Base-by-base conservation (phyloP, 2,329 filamentous ascomycete species). In the Ceratocystis lukuohia region DNA sequence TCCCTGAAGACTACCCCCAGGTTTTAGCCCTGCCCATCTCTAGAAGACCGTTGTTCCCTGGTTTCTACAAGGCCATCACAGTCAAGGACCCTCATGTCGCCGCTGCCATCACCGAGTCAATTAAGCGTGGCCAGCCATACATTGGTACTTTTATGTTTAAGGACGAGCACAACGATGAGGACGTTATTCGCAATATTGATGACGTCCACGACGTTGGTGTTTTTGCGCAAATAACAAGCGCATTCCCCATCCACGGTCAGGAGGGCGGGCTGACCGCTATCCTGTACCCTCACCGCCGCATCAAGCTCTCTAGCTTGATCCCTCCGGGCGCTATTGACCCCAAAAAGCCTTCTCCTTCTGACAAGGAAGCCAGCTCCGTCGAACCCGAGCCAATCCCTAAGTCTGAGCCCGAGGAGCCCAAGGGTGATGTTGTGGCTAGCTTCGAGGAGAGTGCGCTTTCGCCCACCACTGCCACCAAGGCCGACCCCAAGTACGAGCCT, bases 31-130 rank as follows among this genome's bases (percentile, higher is more conserved):
- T 99, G 66, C 94, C 94, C 6, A 96, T 99, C 72, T 89, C 91
- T 33, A 91, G 95, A 75, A 84, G 94, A 65, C 94, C 94, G 10
- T 79, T 99, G 12, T 99, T 97, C 76, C 94, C 94, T 0, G 94
- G 94, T 1, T 99, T 97, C 77, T 99, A 99, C 80, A 99, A 99
- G 77, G 93, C 94, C 8, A 94, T 99, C 71, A 99, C 93, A 2
- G 96, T 99, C 71, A 88, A 90, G 74, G 91, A 99, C 73, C 89
- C 89, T 20, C 89, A 94, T 71, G 94, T 99, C 45, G 88, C 92
- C 15, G 86, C 87, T 48, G 94, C 94, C 25, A 96, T 99, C 70
- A 88, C 92, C 67, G 95, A 99, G 74, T 94, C 96, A 82, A 90
- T 97, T 74, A 96, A 96, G 80, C 84, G 93, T 64, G 94, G 94